These are phyloP conservation scores for Wallacemonas collosoma DNA, from an alignment of 208 protist species.

Conservation along the genomic window DNA sequence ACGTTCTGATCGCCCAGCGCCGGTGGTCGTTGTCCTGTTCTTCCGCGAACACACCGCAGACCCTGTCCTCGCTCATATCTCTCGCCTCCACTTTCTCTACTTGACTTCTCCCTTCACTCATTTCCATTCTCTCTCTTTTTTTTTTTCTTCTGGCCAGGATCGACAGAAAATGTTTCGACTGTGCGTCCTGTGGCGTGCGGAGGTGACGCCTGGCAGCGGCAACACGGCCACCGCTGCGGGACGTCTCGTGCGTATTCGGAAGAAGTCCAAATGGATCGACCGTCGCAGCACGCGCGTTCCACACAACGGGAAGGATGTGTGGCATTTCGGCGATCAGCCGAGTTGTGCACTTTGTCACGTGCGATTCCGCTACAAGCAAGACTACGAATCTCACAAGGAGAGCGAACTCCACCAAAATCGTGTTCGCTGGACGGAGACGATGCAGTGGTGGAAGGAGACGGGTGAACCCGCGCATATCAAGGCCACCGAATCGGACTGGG, in stretches of 20 bases:
- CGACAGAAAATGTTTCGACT: conserved; percentile 37
- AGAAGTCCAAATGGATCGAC: conserved; percentile 91
- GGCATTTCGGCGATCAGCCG: conserved; percentile 85
- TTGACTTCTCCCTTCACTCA: not conserved
- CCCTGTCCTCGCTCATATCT: too few species aligned
- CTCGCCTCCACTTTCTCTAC: not conserved
- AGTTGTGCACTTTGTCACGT: conserved; percentile 89
- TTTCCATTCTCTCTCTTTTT: not conserved
- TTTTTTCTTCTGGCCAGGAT: not conserved
- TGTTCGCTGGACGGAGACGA: conserved; percentile 86
- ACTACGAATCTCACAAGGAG: conserved; percentile 91
- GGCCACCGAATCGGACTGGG: conserved; percentile 56
- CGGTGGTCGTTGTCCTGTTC: too few species aligned
- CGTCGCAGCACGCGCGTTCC: conserved; percentile 79
- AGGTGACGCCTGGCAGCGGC: conserved; percentile 76
- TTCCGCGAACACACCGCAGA: too few species aligned
- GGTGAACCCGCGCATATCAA: conserved; percentile 71
- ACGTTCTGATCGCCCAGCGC: too few species aligned
- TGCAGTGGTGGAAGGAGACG: conserved; percentile 78
- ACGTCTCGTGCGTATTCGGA: conserved; percentile 85
- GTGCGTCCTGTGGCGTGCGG: conserved; percentile 41
- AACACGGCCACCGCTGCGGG: conserved; percentile 76
- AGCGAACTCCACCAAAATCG: conserved; percentile 87
- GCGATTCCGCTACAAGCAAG: conserved; percentile 90
- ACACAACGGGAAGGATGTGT: conserved; percentile 88